phyloP scores from a whole-genome alignment of 2,329 filamentous ascomycete genomes.

The Botrytis squamosa region DNA sequence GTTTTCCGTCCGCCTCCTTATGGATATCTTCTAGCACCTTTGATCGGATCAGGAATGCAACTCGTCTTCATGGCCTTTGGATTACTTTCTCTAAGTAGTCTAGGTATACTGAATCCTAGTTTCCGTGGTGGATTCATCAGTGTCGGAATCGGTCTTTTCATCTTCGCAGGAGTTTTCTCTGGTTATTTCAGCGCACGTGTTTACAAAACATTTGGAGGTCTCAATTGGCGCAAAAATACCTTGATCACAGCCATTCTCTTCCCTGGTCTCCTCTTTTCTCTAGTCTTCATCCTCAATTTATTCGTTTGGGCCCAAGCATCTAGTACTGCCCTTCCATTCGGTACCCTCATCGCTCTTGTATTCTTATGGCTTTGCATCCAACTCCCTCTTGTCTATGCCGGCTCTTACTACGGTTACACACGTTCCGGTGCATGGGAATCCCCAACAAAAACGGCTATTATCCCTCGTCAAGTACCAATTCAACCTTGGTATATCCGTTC shows the following conservation, averaged over 20 bases:
- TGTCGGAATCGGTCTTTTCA: slow-evolving; percentile 77
- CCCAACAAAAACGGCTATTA: slow-evolving; percentile 71
- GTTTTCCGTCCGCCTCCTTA: slow-evolving; percentile 74
- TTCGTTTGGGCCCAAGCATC: slow-evolving; percentile 91
- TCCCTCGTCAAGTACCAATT: slow-evolving; percentile 69
- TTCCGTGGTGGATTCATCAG: slow-evolving; percentile 89
- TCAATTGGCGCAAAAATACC: slow-evolving; percentile 73
- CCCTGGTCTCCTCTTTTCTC: slow-evolving; percentile 72
- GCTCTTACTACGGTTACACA: slow-evolving; percentile 74
- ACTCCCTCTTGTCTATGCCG: slow-evolving; percentile 77
- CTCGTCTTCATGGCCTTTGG: slow-evolving; percentile 78
- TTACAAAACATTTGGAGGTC: slow-evolving; percentile 79
- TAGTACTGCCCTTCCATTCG: slow-evolving; percentile 81
- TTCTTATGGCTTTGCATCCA: slow-evolving; percentile 83
- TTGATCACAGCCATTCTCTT: slow-evolving; percentile 75
- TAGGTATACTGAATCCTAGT: slow-evolving; percentile 79
- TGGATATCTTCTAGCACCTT: slow-evolving; percentile 72
- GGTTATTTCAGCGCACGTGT: slow-evolving; percentile 84
- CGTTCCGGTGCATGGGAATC: slow-evolving; percentile 71
- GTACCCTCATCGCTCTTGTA: slow-evolving; percentile 70
- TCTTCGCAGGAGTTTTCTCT: slow-evolving; percentile 80
- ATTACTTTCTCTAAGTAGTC: slow-evolving; percentile 67
- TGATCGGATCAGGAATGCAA: slow-evolving; percentile 84
- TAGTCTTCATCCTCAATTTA: slow-evolving; percentile 78
- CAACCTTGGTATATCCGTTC: slow-evolving; percentile 74